phyloP scores from a whole-genome alignment of 768 basidiomycete species.

The Leccinum variicolor region DNA sequence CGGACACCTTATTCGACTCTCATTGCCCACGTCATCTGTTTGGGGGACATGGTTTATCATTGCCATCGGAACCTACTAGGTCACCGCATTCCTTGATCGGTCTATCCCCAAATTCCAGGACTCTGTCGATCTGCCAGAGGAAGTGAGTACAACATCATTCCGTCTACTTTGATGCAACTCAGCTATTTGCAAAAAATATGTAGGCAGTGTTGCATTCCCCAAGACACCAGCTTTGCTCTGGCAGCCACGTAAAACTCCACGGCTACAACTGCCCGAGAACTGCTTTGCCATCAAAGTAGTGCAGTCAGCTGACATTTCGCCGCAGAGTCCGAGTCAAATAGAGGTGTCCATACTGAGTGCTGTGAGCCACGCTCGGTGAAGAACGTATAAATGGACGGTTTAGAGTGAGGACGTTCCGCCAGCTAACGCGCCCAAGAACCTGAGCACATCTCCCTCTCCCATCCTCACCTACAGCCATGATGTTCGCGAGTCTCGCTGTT shows the following conservation, averaged over 20 bases:
- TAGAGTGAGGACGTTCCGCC: not conserved
- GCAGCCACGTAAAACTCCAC: not conserved
- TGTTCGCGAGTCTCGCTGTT: slow-evolving; percentile 12
- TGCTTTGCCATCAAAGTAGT: not conserved
- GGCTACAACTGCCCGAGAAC: slow-evolving; percentile 1
- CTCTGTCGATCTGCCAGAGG: not conserved
- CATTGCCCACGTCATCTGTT: not conserved
- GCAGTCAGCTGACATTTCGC: not conserved
- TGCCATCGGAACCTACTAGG: not conserved
- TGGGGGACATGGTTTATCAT: not conserved
- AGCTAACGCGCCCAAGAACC: not conserved
- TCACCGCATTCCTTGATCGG: not conserved
- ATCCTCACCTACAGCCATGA: slow-evolving; percentile 18
- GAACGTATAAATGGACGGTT: slow-evolving; percentile 14
- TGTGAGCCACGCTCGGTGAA: not conserved
- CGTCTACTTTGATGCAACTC: not conserved
- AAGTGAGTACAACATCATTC: not conserved
- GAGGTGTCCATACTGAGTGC: not conserved
- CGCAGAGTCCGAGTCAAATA: not conserved
- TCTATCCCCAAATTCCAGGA: not conserved
- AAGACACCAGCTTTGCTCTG: not conserved
- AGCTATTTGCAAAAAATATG: not conserved
- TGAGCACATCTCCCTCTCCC: not conserved
- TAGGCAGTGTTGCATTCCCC: not conserved
- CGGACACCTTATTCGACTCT: no score